Evolutionary conservation across 1,284 basidiomycete species (phyloP).

Genomic region (Irpex sp.): DNA sequence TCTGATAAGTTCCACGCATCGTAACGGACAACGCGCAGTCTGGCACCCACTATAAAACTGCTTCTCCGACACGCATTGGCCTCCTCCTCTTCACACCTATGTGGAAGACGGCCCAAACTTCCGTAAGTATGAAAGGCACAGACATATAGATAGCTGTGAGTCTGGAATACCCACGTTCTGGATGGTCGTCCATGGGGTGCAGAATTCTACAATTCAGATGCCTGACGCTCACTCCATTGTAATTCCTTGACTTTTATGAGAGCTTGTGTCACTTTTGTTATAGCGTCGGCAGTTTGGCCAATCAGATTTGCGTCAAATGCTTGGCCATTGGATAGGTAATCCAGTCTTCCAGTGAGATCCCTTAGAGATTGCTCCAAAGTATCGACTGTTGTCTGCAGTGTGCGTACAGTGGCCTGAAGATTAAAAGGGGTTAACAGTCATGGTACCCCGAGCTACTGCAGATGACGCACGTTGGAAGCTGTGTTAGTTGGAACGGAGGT

Average conservation of each 20-base stretch:
- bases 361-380: conserved; percentile 55
- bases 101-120: not conserved
- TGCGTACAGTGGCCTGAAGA: not conserved
- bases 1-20: not conserved
- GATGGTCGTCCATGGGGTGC: not conserved
- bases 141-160: not conserved
- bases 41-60: not conserved
- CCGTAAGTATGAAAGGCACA: not conserved
- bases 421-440: not conserved
- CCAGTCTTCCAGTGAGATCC: conserved; percentile 49
- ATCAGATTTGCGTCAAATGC: conserved; percentile 48
- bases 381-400: conserved; percentile 27
- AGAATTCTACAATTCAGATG: conserved; percentile 7
- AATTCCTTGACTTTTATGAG: conserved; percentile 57
- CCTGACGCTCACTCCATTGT: conserved; percentile 31
- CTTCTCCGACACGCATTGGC: not conserved
- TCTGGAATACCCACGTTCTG: not conserved
- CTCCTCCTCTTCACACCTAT: not conserved
- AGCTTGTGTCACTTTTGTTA: conserved; percentile 62
- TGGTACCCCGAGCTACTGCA: not conserved
- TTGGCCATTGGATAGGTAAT: conserved; percentile 36
- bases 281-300: conserved; percentile 64
- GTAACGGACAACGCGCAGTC: not conserved
- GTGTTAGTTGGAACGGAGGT: not conserved
- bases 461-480: not conserved